Base-by-base conservation (phyloP, 768 basidiomycete genomes). In the Kwoniella sp. region DNA sequence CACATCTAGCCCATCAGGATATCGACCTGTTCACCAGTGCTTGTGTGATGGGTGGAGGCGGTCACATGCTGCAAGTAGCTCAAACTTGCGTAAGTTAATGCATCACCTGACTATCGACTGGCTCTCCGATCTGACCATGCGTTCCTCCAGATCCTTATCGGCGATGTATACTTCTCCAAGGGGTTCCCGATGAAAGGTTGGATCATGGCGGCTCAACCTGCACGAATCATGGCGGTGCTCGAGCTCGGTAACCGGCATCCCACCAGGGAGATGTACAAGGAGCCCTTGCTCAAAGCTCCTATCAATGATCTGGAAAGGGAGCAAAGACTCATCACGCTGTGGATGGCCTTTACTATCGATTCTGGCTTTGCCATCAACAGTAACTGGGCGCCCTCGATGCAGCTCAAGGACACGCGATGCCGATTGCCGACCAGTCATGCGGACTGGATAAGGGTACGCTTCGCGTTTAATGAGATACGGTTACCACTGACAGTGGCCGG, bases 141-240 rank as follows among this genome's bases (percentile, higher is more conserved):
- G 45, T 46, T 7, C 5, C 38, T 20, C n/a, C n/a, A 66, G 62
- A 43, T 60, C 17, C 46, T 73, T 12, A 45, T 73, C 12, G 37
- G 54, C 11, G 62, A 69, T 27, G 59, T 67, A 9, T 69, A 68
- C 45, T 59, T 65, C 22, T 22, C 37, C 12, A 56, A 64, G 46
- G 69, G 65, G 9, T 46, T 67, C 34, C 63, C 61, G 12, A 44
- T 68, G 22, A 53, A 61, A 47, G 69, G 63, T 0, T 73, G 67
- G 67, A 51, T 60, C 8, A 41, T 57, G 17, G 56, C 56, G 3
- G 67, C 63, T 3, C 53, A 60, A 12, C 53, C 62, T 2, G 49
- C 59, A 3, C 44, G 68, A 26, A 45, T 69, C 17, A 42, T 69
- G 28, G 43, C 55, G 5, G 56, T 57, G 6, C 46, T 73, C 4